phyloP scores from a whole-genome alignment of 1,284 basidiomycete species.

The Melanopsichium pennsylvanicum region DNA sequence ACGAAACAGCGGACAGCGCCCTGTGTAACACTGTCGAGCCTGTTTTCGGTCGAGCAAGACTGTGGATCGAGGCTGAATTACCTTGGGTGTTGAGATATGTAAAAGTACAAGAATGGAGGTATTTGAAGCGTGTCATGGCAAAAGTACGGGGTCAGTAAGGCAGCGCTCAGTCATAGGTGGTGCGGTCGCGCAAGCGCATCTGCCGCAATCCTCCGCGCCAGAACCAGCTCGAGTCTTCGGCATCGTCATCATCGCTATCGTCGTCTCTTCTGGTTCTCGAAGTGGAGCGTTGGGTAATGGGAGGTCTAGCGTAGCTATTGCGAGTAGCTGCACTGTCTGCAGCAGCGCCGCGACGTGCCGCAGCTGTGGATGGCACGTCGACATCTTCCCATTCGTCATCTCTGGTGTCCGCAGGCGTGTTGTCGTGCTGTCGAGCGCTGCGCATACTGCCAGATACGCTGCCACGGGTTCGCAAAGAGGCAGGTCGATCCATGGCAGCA shows the following conservation, averaged over 20 bases:
- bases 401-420: no score
- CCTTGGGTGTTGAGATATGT: neutral
- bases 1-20: no score
- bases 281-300: no score
- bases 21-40: no score
- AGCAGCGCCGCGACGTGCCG: neutral
- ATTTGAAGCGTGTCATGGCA: no score
- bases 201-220: slow-evolving; percentile 53
- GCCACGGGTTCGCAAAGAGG: neutral
- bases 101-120: slow-evolving; percentile 7
- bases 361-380: slow-evolving; percentile 1
- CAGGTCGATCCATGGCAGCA: neutral
- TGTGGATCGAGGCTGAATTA: neutral
- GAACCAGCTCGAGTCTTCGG: slow-evolving; percentile 44
- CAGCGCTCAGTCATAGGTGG: slow-evolving; percentile 41
- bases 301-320: no score
- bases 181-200: slow-evolving; percentile 51
- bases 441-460: neutral
- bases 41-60: no score
- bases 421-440: neutral
- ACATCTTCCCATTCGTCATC: slow-evolving; percentile 41
- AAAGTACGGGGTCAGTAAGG: no score
- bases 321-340: neutral
- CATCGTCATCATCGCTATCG: slow-evolving; percentile 36
- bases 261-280: slow-evolving; percentile 13